Base-by-base conservation (phyloP, 306 rosid genomes). In the Cucurbita maxima region DNA sequence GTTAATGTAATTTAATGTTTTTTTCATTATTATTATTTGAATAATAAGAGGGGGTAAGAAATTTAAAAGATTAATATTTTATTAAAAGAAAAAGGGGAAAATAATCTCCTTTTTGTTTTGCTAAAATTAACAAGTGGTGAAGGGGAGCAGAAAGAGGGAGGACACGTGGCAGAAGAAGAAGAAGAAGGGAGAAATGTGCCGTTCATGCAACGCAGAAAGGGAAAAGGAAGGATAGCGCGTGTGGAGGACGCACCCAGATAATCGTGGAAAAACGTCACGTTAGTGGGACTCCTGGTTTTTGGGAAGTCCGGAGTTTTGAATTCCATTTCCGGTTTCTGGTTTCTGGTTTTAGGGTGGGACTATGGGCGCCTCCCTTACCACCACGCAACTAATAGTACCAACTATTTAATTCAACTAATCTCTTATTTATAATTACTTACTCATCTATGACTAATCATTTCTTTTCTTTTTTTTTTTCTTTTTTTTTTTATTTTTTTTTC, bases 271-370 rank as follows among this genome's bases (percentile, higher is more conserved):
- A 70, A 63, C 50, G 47, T 53, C 75, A 34, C 59, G 5, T 55
- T 75, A 52, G 7, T 72, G 25, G 15, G 52, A 71, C 87, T 89
- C 91, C 96, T 80, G 83, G 75, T 83, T 89, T 85, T 71, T 89
- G 87, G 96, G 96, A 85, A 63, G 44, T 52, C 64, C 37, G n/a
- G 64, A 18, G 43, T 57, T 67, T 16, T n/a, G 40, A 58, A 76
- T 37, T 22, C 75, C 64, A 62, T 64, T 61, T 15, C 51, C 3
- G 10, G 59, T 63, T 61, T n/a, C 3, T 8, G 63, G 63, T 53
- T 72, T 72, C 37, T 3, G 71, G 71, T 58, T 58, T 74, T 74
- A 30, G 0, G 45, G 2, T 58, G 7, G 38, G 45, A 58, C 77
- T 43, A 47, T 58, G 77, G 77, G 77, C 77, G 77, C 76, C 57